These are phyloP conservation scores for Triticum dicoccoides DNA, from an alignment of 176 grass and related monocot species.

Conservation along the genomic window DNA sequence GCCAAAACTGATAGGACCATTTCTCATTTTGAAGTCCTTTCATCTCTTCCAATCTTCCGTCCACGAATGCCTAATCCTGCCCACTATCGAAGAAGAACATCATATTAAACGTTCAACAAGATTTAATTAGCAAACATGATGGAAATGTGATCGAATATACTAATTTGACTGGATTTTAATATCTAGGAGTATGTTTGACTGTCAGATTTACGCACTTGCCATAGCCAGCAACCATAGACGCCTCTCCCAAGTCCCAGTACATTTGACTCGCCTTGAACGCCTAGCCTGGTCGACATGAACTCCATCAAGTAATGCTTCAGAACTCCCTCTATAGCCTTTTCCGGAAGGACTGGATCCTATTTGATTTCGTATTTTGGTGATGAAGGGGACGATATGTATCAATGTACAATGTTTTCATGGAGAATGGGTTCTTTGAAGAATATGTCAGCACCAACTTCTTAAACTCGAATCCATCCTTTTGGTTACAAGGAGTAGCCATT, in stretches of 20 bases:
- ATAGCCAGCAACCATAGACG: conserved; percentile 55
- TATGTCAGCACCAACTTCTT: conserved; percentile 67
- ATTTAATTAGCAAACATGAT: neutral
- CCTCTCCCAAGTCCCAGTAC: conserved; percentile 41
- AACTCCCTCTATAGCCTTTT: conserved; percentile 64
- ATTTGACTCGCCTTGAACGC: conserved; percentile 66
- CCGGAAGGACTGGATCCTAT: conserved; percentile 61
- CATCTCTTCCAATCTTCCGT: too few species aligned
- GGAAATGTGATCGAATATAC: neutral
- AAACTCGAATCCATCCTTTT: conserved; percentile 78
- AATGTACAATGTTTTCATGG: conserved; percentile 73
- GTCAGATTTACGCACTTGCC: conserved; percentile 57
- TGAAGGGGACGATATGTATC: conserved; percentile 81
- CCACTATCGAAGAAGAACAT: neutral
- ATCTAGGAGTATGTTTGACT: neutral
- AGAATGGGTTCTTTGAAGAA: conserved; percentile 78
- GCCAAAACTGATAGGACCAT: too few species aligned
- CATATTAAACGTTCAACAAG: neutral
- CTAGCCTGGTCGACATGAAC: conserved; percentile 80
- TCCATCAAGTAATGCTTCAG: conserved; percentile 78
- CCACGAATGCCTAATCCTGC: too few species aligned
- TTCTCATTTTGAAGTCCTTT: too few species aligned
- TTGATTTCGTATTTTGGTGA: conserved; percentile 60
- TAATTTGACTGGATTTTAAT: neutral
- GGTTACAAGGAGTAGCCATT: conserved; percentile 87